Evolutionary conservation across 257 asterid species (phyloP), one percentile per base, ranked within the genome.

Genomic region (Capsicum baccatum): DNA sequence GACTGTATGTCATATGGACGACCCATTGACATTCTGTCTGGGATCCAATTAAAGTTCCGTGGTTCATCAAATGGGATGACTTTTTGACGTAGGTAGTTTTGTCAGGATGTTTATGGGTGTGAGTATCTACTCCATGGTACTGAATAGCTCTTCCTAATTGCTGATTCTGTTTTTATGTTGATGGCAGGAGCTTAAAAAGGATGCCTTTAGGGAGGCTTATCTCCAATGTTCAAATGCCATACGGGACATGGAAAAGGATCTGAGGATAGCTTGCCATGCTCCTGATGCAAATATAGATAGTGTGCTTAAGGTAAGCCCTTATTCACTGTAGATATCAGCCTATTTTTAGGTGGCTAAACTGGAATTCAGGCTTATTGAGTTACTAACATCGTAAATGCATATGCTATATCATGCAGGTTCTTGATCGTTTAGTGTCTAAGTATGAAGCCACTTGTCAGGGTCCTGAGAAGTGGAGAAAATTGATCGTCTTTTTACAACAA

Each of bases 401-500:
- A 5, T 33, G 55, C 50, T 39, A 80, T 64, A 4, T 39, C 0
- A 64, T 87, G 60, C 93, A 97, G 99, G 95, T 93, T 83, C 92
- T 97, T 86, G 98, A 97, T 88, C 91, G 89, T 19, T 95, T 93
- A 70, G 79, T 95, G 84, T 86, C 95, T 74, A 94, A 95, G 87
- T 97, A 95, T 63, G 99, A 97, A 80, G 84, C 91, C 69, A 87
- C 92, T 74, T 93, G 95, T 83, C 97, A 97, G 80, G 99, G 99
- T 86, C 99, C 99, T 15, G 99, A 95, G 84, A 97, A 97, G 88
- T 95, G 98, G 99, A 89, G 85, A 79, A 97, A 92, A 90, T 94
- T 95, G 73, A 88, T 90, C 63, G 50, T 79, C 44, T 95, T 97
- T 89, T 89, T 97, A 17, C 97, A 88, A 69, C 97, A 93, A 85